Evolutionary conservation across 345 rosid species (phyloP).

Genomic region (Pseudoturritis turrita): DNA sequence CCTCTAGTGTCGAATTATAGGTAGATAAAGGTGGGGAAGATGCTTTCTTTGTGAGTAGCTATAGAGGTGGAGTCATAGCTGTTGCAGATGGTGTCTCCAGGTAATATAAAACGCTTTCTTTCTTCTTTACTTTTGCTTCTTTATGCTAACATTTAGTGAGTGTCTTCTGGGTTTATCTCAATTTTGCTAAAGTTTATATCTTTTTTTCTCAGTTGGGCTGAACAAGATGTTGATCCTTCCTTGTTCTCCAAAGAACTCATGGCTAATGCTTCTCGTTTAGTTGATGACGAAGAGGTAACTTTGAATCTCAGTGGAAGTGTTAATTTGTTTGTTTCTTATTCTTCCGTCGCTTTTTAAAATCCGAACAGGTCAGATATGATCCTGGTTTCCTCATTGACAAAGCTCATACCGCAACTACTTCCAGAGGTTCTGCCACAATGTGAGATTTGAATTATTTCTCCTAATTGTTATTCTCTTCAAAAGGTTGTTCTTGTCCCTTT

Average conservation of each 20-base stretch:
- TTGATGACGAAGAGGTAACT: slow-evolving; percentile 56
- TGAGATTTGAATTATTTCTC: slow-evolving; percentile 33
- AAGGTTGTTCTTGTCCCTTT: neutral
- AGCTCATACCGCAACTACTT: slow-evolving; percentile 74
- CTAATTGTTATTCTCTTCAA: neutral
- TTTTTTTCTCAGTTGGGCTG: slow-evolving; percentile 68
- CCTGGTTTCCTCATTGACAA: slow-evolving; percentile 73
- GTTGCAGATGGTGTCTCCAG: slow-evolving; percentile 96
- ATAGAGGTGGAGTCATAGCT: slow-evolving; percentile 72
- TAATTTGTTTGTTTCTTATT: neutral
- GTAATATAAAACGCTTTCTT: slow-evolving; percentile 13
- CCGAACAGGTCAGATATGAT: slow-evolving; percentile 58
- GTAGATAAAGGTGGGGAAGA: slow-evolving; percentile 85
- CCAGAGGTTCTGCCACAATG: slow-evolving; percentile 71
- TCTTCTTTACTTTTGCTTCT: neutral
- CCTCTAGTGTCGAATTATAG: slow-evolving; percentile 26
- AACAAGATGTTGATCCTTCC: slow-evolving; percentile 82
- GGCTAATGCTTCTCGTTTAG: slow-evolving; percentile 55
- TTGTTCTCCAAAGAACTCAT: slow-evolving; percentile 71
- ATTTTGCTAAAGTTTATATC: slow-evolving; percentile 11
- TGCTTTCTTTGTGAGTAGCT: slow-evolving; percentile 67
- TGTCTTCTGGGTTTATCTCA: neutral
- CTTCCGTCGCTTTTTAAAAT: neutral
- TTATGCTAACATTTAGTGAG: neutral
- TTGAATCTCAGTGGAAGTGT: neutral